Base-by-base conservation (phyloP, 1,139 yeast species). In the Oligophagozyma castellii region DNA sequence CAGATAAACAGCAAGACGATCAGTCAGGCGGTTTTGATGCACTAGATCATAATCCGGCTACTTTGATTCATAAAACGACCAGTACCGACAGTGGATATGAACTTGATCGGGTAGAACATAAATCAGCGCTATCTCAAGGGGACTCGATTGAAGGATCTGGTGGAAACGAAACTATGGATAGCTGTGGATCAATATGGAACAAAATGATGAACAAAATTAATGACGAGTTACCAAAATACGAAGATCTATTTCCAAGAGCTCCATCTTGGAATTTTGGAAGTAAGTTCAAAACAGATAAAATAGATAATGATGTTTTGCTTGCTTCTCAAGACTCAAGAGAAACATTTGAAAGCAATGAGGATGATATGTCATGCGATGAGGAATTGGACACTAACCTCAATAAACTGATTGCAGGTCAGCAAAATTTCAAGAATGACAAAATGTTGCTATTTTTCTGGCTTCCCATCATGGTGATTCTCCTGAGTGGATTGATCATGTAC, bases 371-470 rank as follows among this genome's bases (percentile, higher is more conserved):
- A 35, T 39, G 41, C 4, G 46, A 50, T 5, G 55, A 52, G 20
- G 59, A 53, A 21, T 63, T 70, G 15, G 76, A 72, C 35, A 67
- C 48, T 25, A 43, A 65, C 16, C 54, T 70, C 3, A 60, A 67
- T 29, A 59, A 69, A 19, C 69, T 68, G 42, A 66, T 71, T 44
- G 67, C 70, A 46, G 72, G 69, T 45, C 58, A 75, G 29, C 76
- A 73, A 50, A 67, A 75, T 19, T 71, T 79, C 40, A 73, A 71
- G 42, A 77, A 83, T 44, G 95, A 84, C 53, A 78, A 74, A 46
- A 78, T 83, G 81, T 62, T 84, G 43, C 58, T 83, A 34, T 78
- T 83, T 48, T 84, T 84, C 63, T 84, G 95, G 95, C 56, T 78
- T 36, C 92, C 92, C 15, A 61, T 73, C 22, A 61, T 76, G 51